These are phyloP conservation scores for Cardamine chenopodiifolia DNA, from an alignment of 345 rosid genomes.

Conservation along the genomic window DNA sequence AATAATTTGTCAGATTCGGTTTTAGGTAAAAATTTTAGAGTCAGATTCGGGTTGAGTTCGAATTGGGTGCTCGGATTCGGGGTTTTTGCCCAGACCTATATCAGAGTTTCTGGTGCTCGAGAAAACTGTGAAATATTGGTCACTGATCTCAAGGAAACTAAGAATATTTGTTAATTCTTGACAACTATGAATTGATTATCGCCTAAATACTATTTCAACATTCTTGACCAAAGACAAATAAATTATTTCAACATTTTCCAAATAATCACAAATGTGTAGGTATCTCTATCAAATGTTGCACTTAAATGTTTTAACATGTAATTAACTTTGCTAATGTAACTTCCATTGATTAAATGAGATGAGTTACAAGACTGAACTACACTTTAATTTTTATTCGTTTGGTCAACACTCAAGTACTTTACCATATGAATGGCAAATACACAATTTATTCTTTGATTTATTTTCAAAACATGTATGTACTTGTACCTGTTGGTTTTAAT, in stretches of 20 bases:
- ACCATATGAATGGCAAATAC: background rate
- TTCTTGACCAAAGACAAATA: too few relatives aligned
- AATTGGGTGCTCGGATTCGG: too few relatives aligned
- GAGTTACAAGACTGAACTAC: constrained; percentile 31
- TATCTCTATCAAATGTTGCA: background rate
- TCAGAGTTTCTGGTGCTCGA: background rate
- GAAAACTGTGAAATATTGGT: background rate
- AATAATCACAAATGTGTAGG: background rate
- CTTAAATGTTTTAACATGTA: background rate
- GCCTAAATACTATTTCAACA: too few relatives aligned
- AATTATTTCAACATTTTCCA: background rate
- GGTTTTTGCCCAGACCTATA: too few relatives aligned
- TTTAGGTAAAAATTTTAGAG: too few relatives aligned
- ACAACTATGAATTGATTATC: background rate
- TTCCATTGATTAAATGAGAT: constrained; percentile 4
- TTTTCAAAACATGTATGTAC: background rate
- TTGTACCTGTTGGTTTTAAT: background rate
- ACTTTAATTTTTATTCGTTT: background rate
- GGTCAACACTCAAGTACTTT: background rate
- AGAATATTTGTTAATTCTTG: background rate
- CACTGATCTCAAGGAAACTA: background rate
- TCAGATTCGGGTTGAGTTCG: too few relatives aligned
- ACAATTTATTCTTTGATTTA: background rate
- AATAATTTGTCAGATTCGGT: too few relatives aligned
- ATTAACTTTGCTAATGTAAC: constrained; percentile 21